Evolutionary conservation across 768 basidiomycete genomes (phyloP).

Genomic region (Tricholoma hemisulphureum): DNA sequence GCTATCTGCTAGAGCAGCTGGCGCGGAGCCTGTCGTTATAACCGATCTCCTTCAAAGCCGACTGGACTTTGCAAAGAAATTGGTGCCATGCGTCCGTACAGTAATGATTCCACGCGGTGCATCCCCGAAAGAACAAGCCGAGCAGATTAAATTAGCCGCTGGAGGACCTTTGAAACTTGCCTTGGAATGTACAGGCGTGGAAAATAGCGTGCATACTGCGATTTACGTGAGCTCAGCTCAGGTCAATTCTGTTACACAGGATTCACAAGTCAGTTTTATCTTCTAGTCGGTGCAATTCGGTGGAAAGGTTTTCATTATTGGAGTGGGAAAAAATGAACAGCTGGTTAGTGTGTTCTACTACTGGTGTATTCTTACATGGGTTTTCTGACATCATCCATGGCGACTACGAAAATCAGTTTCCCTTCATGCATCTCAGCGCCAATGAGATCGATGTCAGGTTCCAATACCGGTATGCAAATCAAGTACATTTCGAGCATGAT

Average conservation of each 20-base stretch:
- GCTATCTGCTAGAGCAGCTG: slow-evolving; percentile 63
- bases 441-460: slow-evolving; percentile 70
- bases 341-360: slow-evolving; percentile 32
- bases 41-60: slow-evolving; percentile 67
- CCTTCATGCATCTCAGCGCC: slow-evolving; percentile 70
- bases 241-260: not conserved
- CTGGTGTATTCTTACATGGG: not conserved
- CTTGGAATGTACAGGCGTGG: slow-evolving; percentile 64
- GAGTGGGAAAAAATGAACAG: slow-evolving; percentile 65
- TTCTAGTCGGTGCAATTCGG: slow-evolving; percentile 60
- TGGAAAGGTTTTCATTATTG: slow-evolving; percentile 68
- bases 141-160: slow-evolving; percentile 50
- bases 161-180: slow-evolving; percentile 49
- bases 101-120: slow-evolving; percentile 51
- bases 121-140: slow-evolving; percentile 49
- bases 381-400: slow-evolving; percentile 2
- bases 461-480: slow-evolving; percentile 69
- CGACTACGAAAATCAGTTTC: slow-evolving; percentile 45
- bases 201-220: slow-evolving; percentile 60
- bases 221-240: slow-evolving; percentile 42
- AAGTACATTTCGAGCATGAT: slow-evolving; percentile 32
- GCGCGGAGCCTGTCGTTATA: slow-evolving; percentile 68
- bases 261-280: not conserved
- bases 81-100: slow-evolving; percentile 58
- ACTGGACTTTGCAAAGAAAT: slow-evolving; percentile 61